Evolutionary conservation across 2,329 filamentous ascomycete genomes (phyloP).

Genomic region (Calonectria crousiana): DNA sequence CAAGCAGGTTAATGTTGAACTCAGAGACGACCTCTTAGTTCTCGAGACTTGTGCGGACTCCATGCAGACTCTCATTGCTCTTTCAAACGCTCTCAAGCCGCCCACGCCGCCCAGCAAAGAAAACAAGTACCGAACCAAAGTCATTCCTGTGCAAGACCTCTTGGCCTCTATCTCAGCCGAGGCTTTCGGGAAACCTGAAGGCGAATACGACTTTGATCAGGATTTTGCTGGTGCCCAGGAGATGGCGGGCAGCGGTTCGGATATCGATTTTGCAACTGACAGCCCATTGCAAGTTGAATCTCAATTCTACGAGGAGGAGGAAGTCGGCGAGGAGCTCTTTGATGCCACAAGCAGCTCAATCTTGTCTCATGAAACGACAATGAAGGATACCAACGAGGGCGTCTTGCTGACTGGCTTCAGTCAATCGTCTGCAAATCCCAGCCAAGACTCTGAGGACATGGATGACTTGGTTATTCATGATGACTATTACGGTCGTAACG

Average conservation of each 20-base stretch:
- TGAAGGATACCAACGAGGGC: slow-evolving; percentile 53
- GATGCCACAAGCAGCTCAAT: slow-evolving; percentile 56
- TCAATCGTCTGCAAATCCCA: slow-evolving; percentile 29
- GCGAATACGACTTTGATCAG: slow-evolving; percentile 72
- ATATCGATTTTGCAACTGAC: slow-evolving; percentile 45
- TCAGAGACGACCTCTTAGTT: slow-evolving; percentile 88
- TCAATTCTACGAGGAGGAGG: slow-evolving; percentile 61
- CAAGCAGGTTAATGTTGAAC: slow-evolving; percentile 80
- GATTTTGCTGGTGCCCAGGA: slow-evolving; percentile 70
- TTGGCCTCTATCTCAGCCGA: slow-evolving; percentile 91
- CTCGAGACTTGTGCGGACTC: slow-evolving; percentile 97
- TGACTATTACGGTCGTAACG: slow-evolving; percentile 78
- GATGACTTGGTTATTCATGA: slow-evolving; percentile 80
- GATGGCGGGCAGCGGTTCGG: slow-evolving; percentile 55
- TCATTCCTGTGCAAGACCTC: slow-evolving; percentile 88
- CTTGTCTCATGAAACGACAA: slow-evolving; percentile 45
- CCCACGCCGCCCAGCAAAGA: slow-evolving; percentile 86
- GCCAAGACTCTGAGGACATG: slow-evolving; percentile 62
- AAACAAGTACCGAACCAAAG: slow-evolving; percentile 87
- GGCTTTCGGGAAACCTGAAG: slow-evolving; percentile 75
- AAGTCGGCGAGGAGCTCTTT: slow-evolving; percentile 61
- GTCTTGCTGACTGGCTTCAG: slow-evolving; percentile 51
- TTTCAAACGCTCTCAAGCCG: slow-evolving; percentile 84
- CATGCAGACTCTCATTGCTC: slow-evolving; percentile 87
- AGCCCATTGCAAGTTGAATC: slow-evolving; percentile 56